phyloP scores from a whole-genome alignment of 352 stramenopile genomes.

The Pythium rhizo-oryzae region DNA sequence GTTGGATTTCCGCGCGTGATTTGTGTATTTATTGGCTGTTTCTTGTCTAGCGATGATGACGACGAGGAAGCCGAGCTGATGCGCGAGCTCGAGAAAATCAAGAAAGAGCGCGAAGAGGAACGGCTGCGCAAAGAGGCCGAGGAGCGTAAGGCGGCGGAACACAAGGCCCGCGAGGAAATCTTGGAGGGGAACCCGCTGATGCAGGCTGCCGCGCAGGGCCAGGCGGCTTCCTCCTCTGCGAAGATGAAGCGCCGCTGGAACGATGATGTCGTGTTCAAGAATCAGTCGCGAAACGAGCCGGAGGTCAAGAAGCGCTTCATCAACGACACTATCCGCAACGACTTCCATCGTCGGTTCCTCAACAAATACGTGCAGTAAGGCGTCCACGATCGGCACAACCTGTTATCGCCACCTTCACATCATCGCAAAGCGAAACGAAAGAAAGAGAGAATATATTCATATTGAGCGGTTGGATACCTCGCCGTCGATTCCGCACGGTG shows the following conservation, averaged over 20 bases:
- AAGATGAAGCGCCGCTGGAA: slow-evolving; percentile 98
- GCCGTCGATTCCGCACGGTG: no score
- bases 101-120: slow-evolving; percentile 94
- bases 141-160: slow-evolving; percentile 76
- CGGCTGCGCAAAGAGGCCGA: slow-evolving; percentile 90
- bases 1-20: background rate
- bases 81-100: slow-evolving; percentile 98
- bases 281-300: slow-evolving; percentile 95
- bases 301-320: slow-evolving; percentile 98
- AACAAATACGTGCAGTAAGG: slow-evolving; percentile 94
- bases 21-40: background rate
- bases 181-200: slow-evolving; percentile 95
- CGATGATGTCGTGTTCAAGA: slow-evolving; percentile 99
- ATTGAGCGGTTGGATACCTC: background rate
- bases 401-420: background rate
- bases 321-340: slow-evolving; percentile 99
- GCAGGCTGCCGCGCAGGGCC: slow-evolving; percentile 28
- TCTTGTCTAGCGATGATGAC: slow-evolving; percentile 76
- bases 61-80: slow-evolving; percentile 98
- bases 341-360: slow-evolving; percentile 99
- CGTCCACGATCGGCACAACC: background rate
- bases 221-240: slow-evolving; percentile 37
- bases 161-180: slow-evolving; percentile 91
- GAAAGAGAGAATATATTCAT: background rate
- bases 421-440: background rate